Conservation (phyloP, 2,329 filamentous ascomycete species). For the Phyllosticta citribraziliensis region DNA sequence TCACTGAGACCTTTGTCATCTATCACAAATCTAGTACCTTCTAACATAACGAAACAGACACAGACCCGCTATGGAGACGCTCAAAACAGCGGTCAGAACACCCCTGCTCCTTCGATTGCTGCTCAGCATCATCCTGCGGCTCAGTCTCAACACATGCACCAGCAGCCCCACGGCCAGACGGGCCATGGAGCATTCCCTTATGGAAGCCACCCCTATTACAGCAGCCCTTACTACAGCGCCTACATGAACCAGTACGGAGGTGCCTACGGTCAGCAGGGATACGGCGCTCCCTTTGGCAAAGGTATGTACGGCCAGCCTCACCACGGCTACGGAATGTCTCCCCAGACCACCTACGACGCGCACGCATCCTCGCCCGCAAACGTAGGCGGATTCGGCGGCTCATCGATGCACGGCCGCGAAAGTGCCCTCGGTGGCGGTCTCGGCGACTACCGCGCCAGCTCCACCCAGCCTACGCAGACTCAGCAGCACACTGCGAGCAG, state of each 20-base stretch:
- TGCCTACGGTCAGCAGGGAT: conserved; percentile 40
- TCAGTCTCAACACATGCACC: conserved; percentile 38
- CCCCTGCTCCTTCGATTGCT: conserved; percentile 67
- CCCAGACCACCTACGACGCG: conserved; percentile 48
- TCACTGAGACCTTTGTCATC: neutral
- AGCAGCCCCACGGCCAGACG: conserved; percentile 42
- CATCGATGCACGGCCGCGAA: conserved; percentile 38
- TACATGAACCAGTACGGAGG: conserved; percentile 56
- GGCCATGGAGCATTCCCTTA: conserved; percentile 20
- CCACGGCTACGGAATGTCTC: conserved; percentile 48
- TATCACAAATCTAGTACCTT: conserved; percentile 5
- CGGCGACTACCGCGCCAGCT: conserved; percentile 51
- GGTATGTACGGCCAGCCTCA: conserved; percentile 55
- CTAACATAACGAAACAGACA: conserved; percentile 14
- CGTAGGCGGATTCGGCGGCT: conserved; percentile 41
- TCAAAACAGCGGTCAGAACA: conserved; percentile 82
- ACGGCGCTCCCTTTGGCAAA: conserved; percentile 44
- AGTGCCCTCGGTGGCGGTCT: conserved; percentile 40
- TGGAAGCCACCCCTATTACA: conserved; percentile 51
- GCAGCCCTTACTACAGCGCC: conserved; percentile 48
- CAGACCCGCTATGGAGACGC: conserved; percentile 68
- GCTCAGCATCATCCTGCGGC: conserved; percentile 43
- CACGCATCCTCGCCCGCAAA: conserved; percentile 56
- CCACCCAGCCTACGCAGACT: conserved; percentile 45
- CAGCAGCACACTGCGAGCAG: conserved; percentile 40